phyloP scores from a whole-genome alignment of 2,329 filamentous ascomycete species.

The Fusarium sulawesiense region DNA sequence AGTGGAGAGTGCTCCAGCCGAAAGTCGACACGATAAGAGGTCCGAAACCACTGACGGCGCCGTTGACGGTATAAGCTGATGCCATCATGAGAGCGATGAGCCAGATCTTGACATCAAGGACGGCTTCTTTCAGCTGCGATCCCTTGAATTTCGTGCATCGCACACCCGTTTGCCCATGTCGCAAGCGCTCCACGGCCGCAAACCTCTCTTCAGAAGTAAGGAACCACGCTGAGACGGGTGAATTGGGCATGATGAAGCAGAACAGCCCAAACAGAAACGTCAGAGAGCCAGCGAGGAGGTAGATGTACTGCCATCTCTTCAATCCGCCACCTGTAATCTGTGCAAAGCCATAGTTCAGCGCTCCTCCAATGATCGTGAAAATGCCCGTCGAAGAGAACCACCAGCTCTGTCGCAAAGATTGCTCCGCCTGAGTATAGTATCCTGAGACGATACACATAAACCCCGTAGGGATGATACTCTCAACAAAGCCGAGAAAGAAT shows the following conservation, averaged over 20 bases:
- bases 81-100: conserved; percentile 76
- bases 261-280: conserved; percentile 73
- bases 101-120: conserved; percentile 71
- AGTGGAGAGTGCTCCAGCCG: conserved; percentile 70
- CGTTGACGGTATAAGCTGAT: conserved; percentile 77
- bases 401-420: conserved; percentile 72
- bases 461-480: conserved; percentile 72
- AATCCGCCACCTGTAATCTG: conserved; percentile 67
- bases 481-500: conserved; percentile 72
- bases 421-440: conserved; percentile 74
- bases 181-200: conserved; percentile 72
- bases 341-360: conserved; percentile 74
- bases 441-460: conserved; percentile 73
- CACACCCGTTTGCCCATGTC: conserved; percentile 72
- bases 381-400: conserved; percentile 72
- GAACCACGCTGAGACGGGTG: conserved; percentile 76
- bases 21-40: conserved; percentile 79
- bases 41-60: conserved; percentile 76
- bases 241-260: conserved; percentile 75
- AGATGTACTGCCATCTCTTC: conserved; percentile 77
- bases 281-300: conserved; percentile 71
- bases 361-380: conserved; percentile 72
- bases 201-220: conserved; percentile 70
- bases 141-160: conserved; percentile 70
- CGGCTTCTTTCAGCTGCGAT: conserved; percentile 67